These are phyloP conservation scores for Cylindrotheca fusiformis DNA, from an alignment of 108 stramenopile genomes.

Conservation along the genomic window DNA sequence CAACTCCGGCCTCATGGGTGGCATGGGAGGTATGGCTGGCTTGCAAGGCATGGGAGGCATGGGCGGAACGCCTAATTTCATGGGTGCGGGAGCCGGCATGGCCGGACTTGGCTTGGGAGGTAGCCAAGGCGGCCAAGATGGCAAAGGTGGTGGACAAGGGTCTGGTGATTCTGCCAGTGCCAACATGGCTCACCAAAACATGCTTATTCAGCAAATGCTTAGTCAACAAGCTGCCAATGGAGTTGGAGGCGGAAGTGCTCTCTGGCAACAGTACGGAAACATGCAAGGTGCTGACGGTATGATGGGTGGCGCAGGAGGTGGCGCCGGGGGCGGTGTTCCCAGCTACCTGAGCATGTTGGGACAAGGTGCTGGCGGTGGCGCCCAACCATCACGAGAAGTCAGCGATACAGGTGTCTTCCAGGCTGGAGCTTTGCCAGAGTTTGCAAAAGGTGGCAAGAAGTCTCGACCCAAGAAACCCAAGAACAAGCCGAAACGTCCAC, in stretches of 20 bases:
- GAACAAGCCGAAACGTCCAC: constrained; percentile 44
- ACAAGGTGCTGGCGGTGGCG: constrained; percentile 27
- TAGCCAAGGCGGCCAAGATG: constrained; percentile 10
- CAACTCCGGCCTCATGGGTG: constrained; percentile 27
- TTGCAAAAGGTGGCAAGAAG: constrained; percentile 42
- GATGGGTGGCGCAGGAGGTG: constrained; percentile 8
- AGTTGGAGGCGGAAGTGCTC: constrained; percentile 16
- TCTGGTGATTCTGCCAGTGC: background rate
- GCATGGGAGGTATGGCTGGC: constrained; percentile 23
- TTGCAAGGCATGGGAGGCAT: constrained; percentile 30
- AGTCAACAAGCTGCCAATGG: constrained; percentile 32
- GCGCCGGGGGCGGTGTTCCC: constrained; percentile 6
- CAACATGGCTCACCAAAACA: constrained; percentile 37
- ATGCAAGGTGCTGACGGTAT: constrained; percentile 26
- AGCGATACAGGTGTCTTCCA: constrained; percentile 38
- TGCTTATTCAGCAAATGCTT: constrained; percentile 38
- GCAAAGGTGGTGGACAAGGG: constrained; percentile 11
- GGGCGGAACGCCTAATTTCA: constrained; percentile 17
- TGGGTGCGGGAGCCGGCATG: constrained; percentile 13
- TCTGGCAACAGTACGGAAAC: constrained; percentile 39
- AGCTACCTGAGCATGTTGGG: constrained; percentile 34
- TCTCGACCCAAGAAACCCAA: constrained; percentile 42
- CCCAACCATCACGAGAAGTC: constrained; percentile 17
- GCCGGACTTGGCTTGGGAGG: constrained; percentile 15
- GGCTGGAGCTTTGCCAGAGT: constrained; percentile 36